Conservation (phyloP, 2,329 filamentous ascomycete species). For the Dothidotthia symphoricarpi region DNA sequence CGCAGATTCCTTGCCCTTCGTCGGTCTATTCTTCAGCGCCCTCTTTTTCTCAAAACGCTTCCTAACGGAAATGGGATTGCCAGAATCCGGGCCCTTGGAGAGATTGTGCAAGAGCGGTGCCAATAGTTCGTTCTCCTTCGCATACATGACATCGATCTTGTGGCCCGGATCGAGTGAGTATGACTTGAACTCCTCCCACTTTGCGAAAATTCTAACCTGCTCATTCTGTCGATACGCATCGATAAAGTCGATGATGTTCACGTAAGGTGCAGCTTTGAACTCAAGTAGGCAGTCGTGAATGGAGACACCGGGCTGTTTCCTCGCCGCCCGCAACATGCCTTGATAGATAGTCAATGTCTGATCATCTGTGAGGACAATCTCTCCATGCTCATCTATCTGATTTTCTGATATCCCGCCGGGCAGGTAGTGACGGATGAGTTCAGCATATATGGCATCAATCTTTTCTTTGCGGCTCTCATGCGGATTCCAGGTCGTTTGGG, state of each 20-base stretch:
- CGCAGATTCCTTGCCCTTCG: too few relatives aligned
- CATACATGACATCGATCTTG: background rate
- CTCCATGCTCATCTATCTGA: background rate
- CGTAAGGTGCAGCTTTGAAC: background rate
- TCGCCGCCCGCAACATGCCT: conserved; percentile 1
- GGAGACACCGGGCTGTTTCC: background rate
- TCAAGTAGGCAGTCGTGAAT: conserved; percentile 1
- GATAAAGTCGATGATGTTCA: conserved; percentile 6
- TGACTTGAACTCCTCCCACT: background rate
- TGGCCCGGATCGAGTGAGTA: background rate
- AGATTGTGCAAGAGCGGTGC: conserved; percentile 3
- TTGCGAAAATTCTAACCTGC: background rate
- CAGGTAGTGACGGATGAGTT: conserved; percentile 1
- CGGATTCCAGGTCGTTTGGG: background rate
- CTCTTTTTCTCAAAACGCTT: too few relatives aligned
- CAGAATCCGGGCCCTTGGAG: background rate
- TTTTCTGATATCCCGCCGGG: background rate
- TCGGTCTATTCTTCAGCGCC: too few relatives aligned
- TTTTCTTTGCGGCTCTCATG: conserved; percentile 1
- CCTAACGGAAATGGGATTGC: background rate
- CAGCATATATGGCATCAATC: conserved; percentile 1
- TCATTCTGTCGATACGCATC: background rate
- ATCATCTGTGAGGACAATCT: conserved; percentile 1
- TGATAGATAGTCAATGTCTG: conserved; percentile 5
- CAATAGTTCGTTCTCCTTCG: conserved; percentile 3